Base-by-base conservation (phyloP, 2,329 filamentous ascomycete species). In the Alternaria incomplexa region DNA sequence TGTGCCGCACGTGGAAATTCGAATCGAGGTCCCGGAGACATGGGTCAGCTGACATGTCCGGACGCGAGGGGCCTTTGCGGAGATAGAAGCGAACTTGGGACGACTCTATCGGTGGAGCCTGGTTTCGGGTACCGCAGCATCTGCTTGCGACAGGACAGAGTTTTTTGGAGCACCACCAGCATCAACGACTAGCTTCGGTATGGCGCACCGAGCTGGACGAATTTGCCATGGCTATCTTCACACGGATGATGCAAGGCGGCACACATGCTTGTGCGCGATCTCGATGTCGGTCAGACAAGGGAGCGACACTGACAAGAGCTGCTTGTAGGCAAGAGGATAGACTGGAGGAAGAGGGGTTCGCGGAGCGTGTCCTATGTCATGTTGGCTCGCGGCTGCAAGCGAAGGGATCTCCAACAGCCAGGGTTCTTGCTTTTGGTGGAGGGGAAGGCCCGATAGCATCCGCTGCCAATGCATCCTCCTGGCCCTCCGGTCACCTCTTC, bases 131-230 rank as follows among this genome's bases (percentile, higher is more conserved):
- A 58, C 47, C 2, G 47, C 23, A 62, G 26, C 45, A 50, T 46
- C 47, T 53, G 47, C 23, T 23, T 46, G 51, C 36, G 46, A 56
- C 48, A 23, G 46, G 57, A 44, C 55, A 58, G 55, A 62, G 43
- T 59, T 59, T 62, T 55, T 56, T 50, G 11, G 11, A 48, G 20
- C 20, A 28, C 5, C 40, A 50, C 26, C 28, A 36, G 53, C 46
- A 23, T 52, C 44, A 22, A 23, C 36, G 36, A 48, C 58, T 61
- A 60, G 61, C 56, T 51, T 62, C 56, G 51, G 61, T 56, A 63
- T 44, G 36, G 32, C 26, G 40, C 30, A 54, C 56, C 51, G 45
- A 63, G 56, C 8, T 36, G 28, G 17, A 23, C 22, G 28, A 15
- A 55, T 55, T 44, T 45, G 32, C 50, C 45, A 25, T 32, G 25